Evolutionary conservation across 495 filamentous ascomycete species (phyloP), one percentile per base, ranked within the genome.

Genomic region (Xylaria castorea): DNA sequence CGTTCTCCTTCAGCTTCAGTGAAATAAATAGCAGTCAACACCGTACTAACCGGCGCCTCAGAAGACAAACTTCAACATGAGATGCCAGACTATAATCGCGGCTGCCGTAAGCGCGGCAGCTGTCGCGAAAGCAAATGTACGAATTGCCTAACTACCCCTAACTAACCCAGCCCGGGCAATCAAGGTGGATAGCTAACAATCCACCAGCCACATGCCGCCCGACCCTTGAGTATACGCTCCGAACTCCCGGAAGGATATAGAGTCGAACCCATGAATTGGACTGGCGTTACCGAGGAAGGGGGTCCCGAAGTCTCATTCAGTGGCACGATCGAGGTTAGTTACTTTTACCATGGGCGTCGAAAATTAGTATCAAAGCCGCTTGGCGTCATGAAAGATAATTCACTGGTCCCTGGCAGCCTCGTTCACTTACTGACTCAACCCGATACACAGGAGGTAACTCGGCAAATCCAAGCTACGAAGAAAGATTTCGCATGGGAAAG

Each of bases 261-360:
- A 14, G 16, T 70, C 40, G 42, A 44, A 60, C 60, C 70, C 48
- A 72, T 75, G 70, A 66, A 22, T 8, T 75, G 65, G 73, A 62
- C 0, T 3, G 73, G 73, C 14, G 5, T n/a, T 30, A 71, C 71
- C 44, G 36, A 63, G 38, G 68, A 46, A 22, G 66, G 42, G 3
- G 71, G 67, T 18, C 53, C 62, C 22, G 67, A 70, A 44, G 25
- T 71, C 34, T 44, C 70, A 30, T 62, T 75, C 16, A 68, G 53
- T 30, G 71, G 71, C 16, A 50, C 66, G 0, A 68, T 68, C 34
- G 51, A 68, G 32, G 51, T 68, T n/a, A 42, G 48, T 25, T 51
- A 53, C 6, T 44, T 66, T 25, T 0, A 3, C 30, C 18, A 3
- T n/a, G 7, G 5, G 1, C 3, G 11, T 22, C 8, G 11, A 66